Evolutionary conservation across 306 rosid genomes (phyloP).

Genomic region (Cajanus cajan): DNA sequence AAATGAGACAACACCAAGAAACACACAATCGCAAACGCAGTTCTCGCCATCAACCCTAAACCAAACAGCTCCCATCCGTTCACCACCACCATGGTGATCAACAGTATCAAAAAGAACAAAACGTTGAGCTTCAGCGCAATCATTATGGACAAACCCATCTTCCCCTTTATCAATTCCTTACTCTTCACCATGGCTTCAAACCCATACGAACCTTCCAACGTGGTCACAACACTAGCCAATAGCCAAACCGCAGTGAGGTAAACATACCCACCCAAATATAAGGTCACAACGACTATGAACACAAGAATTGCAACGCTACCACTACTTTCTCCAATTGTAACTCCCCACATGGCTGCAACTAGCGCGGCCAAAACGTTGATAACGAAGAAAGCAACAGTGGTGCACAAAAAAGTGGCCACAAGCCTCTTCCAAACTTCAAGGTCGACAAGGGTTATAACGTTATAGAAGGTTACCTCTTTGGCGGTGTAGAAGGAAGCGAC

Average conservation of each 20-base stretch:
- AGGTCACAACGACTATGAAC: not conserved
- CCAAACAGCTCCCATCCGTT: slow-evolving; percentile 3
- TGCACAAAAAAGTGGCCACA: slow-evolving; percentile 48
- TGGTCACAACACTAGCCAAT: slow-evolving; percentile 54
- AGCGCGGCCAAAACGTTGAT: slow-evolving; percentile 21
- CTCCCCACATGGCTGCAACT: not conserved
- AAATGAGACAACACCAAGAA: slow-evolving; percentile 31
- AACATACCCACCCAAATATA: slow-evolving; percentile 42
- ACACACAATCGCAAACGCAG: slow-evolving; percentile 29
- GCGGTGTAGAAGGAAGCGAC: slow-evolving; percentile 42
- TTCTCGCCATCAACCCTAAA: not conserved
- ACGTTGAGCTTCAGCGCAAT: slow-evolving; percentile 8
- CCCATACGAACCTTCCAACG: slow-evolving; percentile 57
- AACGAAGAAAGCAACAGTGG: slow-evolving; percentile 24
- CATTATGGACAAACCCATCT: slow-evolving; percentile 35
- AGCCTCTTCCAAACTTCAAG: slow-evolving; percentile 53
- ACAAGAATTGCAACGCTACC: accelerated
- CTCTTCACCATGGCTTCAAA: slow-evolving; percentile 59
- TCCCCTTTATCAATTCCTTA: slow-evolving; percentile 52
- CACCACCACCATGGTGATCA: slow-evolving; percentile 40
- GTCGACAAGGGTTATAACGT: slow-evolving; percentile 45
- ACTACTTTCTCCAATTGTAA: not conserved
- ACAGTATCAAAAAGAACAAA: not conserved
- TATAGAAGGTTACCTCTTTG: slow-evolving; percentile 35
- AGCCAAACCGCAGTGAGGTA: slow-evolving; percentile 56